These are phyloP conservation scores for Neurospora cerealis DNA, from an alignment of 495 filamentous ascomycete species.

Conservation along the genomic window DNA sequence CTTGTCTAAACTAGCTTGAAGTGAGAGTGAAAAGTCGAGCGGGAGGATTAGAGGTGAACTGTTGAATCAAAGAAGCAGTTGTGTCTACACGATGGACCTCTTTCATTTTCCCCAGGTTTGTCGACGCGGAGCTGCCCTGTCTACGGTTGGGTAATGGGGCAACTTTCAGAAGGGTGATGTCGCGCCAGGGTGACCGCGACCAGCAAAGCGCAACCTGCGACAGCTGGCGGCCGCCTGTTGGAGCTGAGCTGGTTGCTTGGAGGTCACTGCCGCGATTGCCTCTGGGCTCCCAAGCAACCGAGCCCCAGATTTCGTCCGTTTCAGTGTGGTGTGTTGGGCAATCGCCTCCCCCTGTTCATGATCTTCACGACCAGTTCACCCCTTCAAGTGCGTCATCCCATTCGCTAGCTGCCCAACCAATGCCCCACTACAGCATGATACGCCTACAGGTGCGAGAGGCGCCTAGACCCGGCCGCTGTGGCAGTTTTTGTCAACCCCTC, in stretches of 20 bases:
- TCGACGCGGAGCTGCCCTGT: not conserved
- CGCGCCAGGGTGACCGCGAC: not conserved
- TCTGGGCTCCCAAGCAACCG: not conserved
- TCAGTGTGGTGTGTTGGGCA: not conserved
- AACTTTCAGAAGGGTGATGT: not conserved
- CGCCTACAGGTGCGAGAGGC: not conserved
- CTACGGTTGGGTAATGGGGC: not conserved
- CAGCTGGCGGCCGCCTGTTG: not conserved
- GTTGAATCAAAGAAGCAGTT: not conserved
- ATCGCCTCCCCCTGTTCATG: not conserved
- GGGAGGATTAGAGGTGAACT: not conserved
- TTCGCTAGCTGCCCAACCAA: not conserved
- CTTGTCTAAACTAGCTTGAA: not conserved
- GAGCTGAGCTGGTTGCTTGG: not conserved
- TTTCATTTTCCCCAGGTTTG: not conserved
- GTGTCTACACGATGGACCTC: not conserved
- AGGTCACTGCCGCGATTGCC: not conserved
- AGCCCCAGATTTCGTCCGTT: not conserved
- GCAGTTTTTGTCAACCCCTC: slow-evolving; percentile 18
- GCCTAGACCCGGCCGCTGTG: slow-evolving; percentile 1
- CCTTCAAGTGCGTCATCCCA: not conserved
- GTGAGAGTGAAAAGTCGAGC: not conserved
- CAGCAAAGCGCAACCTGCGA: not conserved
- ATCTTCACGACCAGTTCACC: not conserved
- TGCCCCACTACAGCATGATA: not conserved